Percentiles rank a stretch among this genome's conserved stretches.
Evolutionary conservation across 2,329 filamentous ascomycete genomes (phyloP).

Genomic region (Hymenoscyphus fructigenus): DNA sequence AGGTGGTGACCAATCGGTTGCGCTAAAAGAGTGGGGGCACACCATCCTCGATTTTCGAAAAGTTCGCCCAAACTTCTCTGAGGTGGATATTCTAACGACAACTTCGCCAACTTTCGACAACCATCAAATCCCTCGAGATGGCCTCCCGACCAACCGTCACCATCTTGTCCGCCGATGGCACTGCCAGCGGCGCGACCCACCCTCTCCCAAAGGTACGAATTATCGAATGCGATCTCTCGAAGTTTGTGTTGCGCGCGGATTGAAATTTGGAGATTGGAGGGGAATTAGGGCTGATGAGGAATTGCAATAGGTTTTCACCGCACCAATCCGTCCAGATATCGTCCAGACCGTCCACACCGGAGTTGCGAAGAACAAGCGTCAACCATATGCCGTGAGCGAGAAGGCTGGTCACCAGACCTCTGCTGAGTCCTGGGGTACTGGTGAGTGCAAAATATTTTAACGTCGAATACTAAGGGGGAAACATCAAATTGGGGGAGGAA

Average conservation of each 20-base stretch:
- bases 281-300: slow-evolving; percentile 26
- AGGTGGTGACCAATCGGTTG: not conserved
- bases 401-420: slow-evolving; percentile 99
- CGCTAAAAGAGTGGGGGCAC: not conserved
- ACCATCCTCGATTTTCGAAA: not conserved
- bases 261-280: slow-evolving; percentile 7
- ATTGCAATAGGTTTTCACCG: slow-evolving; percentile 72
- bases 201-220: slow-evolving; percentile 70
- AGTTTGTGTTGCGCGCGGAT: slow-evolving; percentile 5
- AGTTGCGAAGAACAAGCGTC: slow-evolving; percentile 99
- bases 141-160: slow-evolving; percentile 96
- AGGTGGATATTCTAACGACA: not conserved
- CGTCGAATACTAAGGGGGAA: slow-evolving; percentile 23
- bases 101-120: slow-evolving; percentile 16
- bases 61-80: not conserved
- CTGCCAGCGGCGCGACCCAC: slow-evolving; percentile 83
- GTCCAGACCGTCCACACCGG: slow-evolving; percentile 95
- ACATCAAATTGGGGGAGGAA: slow-evolving; percentile 1
- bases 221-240: slow-evolving; percentile 8
- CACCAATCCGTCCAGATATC: slow-evolving; percentile 97
- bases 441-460: slow-evolving; percentile 56
- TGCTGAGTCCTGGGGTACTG: slow-evolving; percentile 99
- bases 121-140: slow-evolving; percentile 52
- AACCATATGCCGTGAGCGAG: slow-evolving; percentile 99
- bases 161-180: slow-evolving; percentile 95